Base-by-base conservation (phyloP, 805 yeast species). In the Teunomyces cretensis region DNA sequence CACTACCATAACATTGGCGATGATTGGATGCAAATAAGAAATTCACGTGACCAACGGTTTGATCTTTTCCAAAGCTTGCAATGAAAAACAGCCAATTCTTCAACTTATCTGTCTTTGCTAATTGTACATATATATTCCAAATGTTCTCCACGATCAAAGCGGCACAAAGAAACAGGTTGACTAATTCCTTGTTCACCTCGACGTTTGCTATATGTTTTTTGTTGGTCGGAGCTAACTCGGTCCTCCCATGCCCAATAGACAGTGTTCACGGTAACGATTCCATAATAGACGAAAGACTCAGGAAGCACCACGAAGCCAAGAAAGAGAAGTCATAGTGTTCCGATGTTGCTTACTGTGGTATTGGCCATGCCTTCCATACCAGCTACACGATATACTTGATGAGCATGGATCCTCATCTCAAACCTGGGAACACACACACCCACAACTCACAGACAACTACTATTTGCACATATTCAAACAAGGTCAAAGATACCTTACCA, bases 171-270 rank as follows among this genome's bases (percentile, higher is more conserved):
- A 72, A 73, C 45, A 69, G 68, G 50, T 67, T 85, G 42, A 83
- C 89, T 16, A 75, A 78, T 39, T 83, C 88, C 11, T 68, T 86
- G 47, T 86, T 86, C 64, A 79, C 84, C 17, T 80, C 89, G 14
- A 85, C 94, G 0, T 85, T 85, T 50, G 74, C 84, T n/a, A 80
- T 86, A 24, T 85, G 91, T 30, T 78, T 86, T 46, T 57, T 64
- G 42, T 47, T 72, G 41, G 77, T 72, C 4, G 78, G 85, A 13
- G 82, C 84, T 12, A 84, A 81, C 45, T 79, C 83, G 0, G 44
- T 72, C 16, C 53, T 72, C 22, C 76, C 76, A 17, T 72, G 77
- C 55, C 77, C 77, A 4, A 65, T 72, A 8, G 76, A 72, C 51
- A 54, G 56, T 39, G 67, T 66, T 5, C 70, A 68, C 45, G 70